phyloP scores from a whole-genome alignment of 805 yeast species.

The Scheffersomyces spartinae region DNA sequence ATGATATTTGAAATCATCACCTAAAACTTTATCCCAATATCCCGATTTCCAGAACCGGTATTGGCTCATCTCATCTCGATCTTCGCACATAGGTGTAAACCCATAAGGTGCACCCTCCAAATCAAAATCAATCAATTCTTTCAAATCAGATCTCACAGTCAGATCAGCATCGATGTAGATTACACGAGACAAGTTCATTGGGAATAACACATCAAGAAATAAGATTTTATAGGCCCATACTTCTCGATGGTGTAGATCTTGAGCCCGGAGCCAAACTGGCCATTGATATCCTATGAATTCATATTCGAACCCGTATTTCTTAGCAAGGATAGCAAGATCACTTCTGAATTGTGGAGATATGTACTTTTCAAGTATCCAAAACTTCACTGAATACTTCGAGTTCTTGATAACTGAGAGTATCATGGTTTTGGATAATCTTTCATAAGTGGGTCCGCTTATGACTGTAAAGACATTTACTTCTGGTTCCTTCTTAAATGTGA shows the following conservation, averaged over 20 bases:
- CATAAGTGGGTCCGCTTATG: constrained; percentile 75
- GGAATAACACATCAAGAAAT: constrained; percentile 80
- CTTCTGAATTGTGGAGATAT: constrained; percentile 59
- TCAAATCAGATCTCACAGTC: constrained; percentile 63
- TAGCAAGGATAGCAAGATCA: constrained; percentile 49
- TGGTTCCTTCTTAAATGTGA: constrained; percentile 36
- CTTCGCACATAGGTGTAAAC: constrained; percentile 78
- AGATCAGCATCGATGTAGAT: constrained; percentile 85
- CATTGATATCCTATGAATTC: constrained; percentile 79
- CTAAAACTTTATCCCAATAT: constrained; percentile 65
- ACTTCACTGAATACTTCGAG: constrained; percentile 55
- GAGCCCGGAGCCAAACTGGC: constrained; percentile 84
- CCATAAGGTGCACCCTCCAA: constrained; percentile 79
- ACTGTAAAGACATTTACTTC: constrained; percentile 72
- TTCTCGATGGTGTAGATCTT: constrained; percentile 64
- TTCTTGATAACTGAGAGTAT: constrained; percentile 61
- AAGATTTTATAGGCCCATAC: constrained; percentile 85
- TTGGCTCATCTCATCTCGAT: constrained; percentile 70
- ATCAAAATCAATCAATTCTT: constrained; percentile 56
- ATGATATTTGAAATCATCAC: constrained; percentile 53
- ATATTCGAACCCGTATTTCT: constrained; percentile 50
- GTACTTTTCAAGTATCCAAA: constrained; percentile 81
- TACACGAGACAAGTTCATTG: constrained; percentile 60
- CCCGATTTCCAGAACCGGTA: constrained; percentile 89
- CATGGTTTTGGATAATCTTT: constrained; percentile 68